Conservation (phyloP, 2,329 filamentous ascomycete species). For the Monilinia polystroma region DNA sequence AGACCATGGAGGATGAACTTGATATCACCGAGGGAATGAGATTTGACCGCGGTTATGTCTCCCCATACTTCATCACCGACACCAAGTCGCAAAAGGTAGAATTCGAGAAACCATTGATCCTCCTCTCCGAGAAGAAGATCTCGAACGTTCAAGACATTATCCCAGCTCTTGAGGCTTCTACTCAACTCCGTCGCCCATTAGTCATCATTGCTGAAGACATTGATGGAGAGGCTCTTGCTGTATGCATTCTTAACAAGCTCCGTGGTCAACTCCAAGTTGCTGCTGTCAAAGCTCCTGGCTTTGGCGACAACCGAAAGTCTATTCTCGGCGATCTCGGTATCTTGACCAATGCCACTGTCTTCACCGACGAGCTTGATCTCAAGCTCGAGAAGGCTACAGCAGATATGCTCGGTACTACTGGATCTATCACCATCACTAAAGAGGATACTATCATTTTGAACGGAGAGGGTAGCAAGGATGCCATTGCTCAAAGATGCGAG, state of each 20-base stretch:
- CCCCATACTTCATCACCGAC: conserved; percentile 99
- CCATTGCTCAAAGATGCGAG: conserved; percentile 92
- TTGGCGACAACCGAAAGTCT: conserved; percentile 99
- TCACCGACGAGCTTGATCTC: conserved; percentile 96
- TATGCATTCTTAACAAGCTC: conserved; percentile 99
- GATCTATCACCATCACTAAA: conserved; percentile 99
- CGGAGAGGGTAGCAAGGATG: conserved; percentile 92
- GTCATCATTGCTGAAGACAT: conserved; percentile 99
- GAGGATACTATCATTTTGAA: conserved; percentile 99
- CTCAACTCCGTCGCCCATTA: conserved; percentile 89
- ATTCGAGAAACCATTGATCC: conserved; percentile 98
- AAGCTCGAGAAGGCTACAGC: conserved; percentile 98
- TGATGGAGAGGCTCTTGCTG: conserved; percentile 94
- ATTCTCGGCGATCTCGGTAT: conserved; percentile 96
- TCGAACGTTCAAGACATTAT: conserved; percentile 99
- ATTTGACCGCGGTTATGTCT: conserved; percentile 98
- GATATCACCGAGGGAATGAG: conserved; percentile 99
- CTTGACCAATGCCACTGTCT: conserved; percentile 95
- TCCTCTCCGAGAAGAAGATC: conserved; percentile 99
- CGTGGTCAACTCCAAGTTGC: conserved; percentile 98
- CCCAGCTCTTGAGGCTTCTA: conserved; percentile 94
- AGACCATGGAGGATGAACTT: conserved; percentile 96
- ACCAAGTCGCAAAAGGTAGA: conserved; percentile 98
- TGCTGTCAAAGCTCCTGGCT: conserved; percentile 97
- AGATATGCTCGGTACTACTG: conserved; percentile 94